Conservation (phyloP, 2,329 filamentous ascomycete genomes). For the Tolypocladium pustulatum region DNA sequence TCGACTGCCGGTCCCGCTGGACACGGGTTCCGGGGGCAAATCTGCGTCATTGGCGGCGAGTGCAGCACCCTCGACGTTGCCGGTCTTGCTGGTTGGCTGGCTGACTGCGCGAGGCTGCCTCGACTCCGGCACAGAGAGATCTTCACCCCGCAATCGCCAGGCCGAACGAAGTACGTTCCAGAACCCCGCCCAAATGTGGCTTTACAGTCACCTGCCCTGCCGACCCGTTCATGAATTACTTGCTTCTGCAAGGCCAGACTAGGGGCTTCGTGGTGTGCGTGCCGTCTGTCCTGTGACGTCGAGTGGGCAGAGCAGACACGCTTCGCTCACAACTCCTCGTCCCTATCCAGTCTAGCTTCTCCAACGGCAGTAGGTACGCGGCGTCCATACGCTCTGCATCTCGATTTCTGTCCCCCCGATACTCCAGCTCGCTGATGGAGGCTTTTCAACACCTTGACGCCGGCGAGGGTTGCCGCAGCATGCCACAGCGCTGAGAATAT, state of each 20-base stretch:
- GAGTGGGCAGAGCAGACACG: not conserved
- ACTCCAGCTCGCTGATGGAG: not conserved
- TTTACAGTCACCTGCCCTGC: conserved; percentile 7
- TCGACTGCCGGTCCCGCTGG: not conserved
- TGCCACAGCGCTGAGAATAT: not conserved
- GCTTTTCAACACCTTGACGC: too few species aligned
- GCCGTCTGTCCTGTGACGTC: not conserved
- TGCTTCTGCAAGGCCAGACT: not conserved
- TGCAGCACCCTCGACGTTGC: not conserved
- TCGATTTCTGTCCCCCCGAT: not conserved
- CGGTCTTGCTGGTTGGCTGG: not conserved
- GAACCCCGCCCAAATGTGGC: conserved; percentile 7
- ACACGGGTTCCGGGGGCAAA: not conserved
- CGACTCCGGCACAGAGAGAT: not conserved
- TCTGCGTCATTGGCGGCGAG: not conserved
- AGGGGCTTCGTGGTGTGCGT: not conserved
- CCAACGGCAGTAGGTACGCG: not conserved
- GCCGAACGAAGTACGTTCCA: not conserved
- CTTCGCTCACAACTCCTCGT: not conserved
- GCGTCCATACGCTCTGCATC: not conserved
- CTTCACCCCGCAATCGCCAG: conserved; percentile 5
- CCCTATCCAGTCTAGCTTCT: not conserved
- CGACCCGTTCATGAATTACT: not conserved
- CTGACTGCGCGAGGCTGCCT: not conserved
- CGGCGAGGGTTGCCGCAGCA: too few species aligned